Base-by-base conservation (phyloP, 2,329 filamentous ascomycete species). In the Diplodia seriata region DNA sequence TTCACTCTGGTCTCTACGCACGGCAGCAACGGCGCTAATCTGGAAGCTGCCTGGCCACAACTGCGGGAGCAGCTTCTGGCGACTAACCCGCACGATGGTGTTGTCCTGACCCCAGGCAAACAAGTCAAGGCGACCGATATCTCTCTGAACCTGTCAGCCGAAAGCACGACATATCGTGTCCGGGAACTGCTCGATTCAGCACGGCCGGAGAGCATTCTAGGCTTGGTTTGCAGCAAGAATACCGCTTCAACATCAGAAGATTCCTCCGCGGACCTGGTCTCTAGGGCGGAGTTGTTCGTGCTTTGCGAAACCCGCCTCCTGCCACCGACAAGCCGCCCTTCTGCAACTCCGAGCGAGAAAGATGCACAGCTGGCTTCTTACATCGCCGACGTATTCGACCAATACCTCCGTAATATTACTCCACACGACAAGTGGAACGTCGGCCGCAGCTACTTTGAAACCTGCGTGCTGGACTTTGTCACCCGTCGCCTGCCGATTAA, bases 251-350 rank as follows among this genome's bases (percentile, higher is more conserved):
- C 31, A 5, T 40, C 40, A 15, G 54, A 54, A 1, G 23, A 36
- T 20, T 15, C 26, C 14, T 33, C 26, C 18, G 7, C 43, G 12
- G 23, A 54, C n/a, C 53, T 76, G 57, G 68, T 66, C 23, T 69
- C 71, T 23, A 76, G 75, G 75, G 71, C 73, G 9, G 74, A 75
- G 68, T 70, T 72, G 29, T 76, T 76, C 61, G 69, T 76, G 61
- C 72, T 76, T 14, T 70, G 74, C 3, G 72, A 75, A 66, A 76
- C 74, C 2, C 70, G 73, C 20, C 74, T 76, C 59, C 71, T 59
- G 3, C 43, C 43, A 6, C 55, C 55, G 4, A 72, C 73, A 53
- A 67, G 67, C 36, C 69, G 68, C 26, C 70, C 75, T 2, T 71
- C 73, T 20, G 63, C 67, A 50, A 69, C 69, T 4, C 67, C 70